phyloP scores from a whole-genome alignment of 805 yeast genomes.

The Scheffersomyces lignosus region DNA sequence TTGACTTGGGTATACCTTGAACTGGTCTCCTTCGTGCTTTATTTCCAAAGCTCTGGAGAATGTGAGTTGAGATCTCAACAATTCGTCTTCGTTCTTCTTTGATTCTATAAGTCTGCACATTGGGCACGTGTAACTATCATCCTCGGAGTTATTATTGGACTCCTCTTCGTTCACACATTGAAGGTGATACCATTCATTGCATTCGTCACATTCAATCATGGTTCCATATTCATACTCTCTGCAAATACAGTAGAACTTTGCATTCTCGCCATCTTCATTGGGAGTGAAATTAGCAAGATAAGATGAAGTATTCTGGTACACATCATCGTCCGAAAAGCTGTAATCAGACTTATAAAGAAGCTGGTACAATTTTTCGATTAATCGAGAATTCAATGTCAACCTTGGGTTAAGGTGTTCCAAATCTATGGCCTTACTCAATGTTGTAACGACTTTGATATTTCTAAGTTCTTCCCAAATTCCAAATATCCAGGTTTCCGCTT shows the following conservation, averaged over 20 bases:
- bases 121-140: constrained; percentile 30
- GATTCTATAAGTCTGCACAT: constrained; percentile 28
- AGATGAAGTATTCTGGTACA: constrained; percentile 25
- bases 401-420: constrained; percentile 16
- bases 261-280: constrained; percentile 7
- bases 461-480: constrained; percentile 14
- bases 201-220: constrained; percentile 70
- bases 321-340: constrained; percentile 31
- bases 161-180: constrained; percentile 45
- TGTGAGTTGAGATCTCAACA: constrained; percentile 14
- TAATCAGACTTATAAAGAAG: constrained; percentile 20
- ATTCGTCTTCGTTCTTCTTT: constrained; percentile 11
- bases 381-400: constrained; percentile 16
- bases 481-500: constrained; percentile 25
- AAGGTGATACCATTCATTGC: constrained; percentile 73
- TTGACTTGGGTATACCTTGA: constrained; percentile 20
- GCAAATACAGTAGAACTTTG: constrained; percentile 56
- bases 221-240: constrained; percentile 58
- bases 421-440: constrained; percentile 14
- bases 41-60: constrained; percentile 11
- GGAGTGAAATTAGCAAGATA: constrained; percentile 11
- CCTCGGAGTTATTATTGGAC: constrained; percentile 12
- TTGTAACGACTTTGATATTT: constrained; percentile 15
- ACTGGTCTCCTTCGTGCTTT: constrained; percentile 9
- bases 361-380: constrained; percentile 19